phyloP scores from a whole-genome alignment of 192 early-diverging fungal species.

The Coemansia javaensis region DNA sequence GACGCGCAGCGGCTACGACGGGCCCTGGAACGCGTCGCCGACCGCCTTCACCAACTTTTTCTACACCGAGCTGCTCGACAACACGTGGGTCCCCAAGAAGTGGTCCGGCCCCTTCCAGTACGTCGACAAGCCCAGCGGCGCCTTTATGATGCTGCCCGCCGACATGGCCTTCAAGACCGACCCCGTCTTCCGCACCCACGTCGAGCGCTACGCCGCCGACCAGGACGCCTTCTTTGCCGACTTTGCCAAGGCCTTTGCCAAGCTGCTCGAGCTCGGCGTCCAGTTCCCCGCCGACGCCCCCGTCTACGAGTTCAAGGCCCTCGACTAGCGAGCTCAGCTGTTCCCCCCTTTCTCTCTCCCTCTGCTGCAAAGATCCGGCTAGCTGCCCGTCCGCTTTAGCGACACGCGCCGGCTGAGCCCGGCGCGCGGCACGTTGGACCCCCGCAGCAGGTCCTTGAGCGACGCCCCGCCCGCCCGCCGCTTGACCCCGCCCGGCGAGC shows the following conservation, averaged over 20 bases:
- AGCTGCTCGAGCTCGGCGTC: slow-evolving; percentile 85
- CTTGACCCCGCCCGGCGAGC: slow-evolving; percentile 3
- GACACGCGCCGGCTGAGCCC: slow-evolving; percentile 21
- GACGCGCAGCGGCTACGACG: slow-evolving; percentile 71
- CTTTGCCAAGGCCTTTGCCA: slow-evolving; percentile 78
- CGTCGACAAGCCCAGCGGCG: slow-evolving; percentile 68
- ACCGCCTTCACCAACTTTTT: slow-evolving; percentile 87
- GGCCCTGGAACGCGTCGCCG: slow-evolving; percentile 86
- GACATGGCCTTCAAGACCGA: slow-evolving; percentile 64
- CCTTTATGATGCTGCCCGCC: slow-evolving; percentile 70
- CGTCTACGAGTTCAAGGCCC: slow-evolving; percentile 61
- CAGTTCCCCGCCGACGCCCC: slow-evolving; percentile 62
- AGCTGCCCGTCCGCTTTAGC: slow-evolving; percentile 6
- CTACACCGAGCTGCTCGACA: slow-evolving; percentile 71
- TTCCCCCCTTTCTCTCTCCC: not conserved
- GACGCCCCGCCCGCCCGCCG: slow-evolving; percentile 13
- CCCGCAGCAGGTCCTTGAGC: slow-evolving; percentile 22
- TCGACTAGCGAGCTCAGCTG: slow-evolving; percentile 17
- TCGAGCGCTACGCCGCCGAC: slow-evolving; percentile 87
- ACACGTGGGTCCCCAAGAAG: slow-evolving; percentile 78
- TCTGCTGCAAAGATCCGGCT: not conserved
- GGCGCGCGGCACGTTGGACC: slow-evolving; percentile 27
- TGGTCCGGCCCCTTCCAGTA: slow-evolving; percentile 84
- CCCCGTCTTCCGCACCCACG: slow-evolving; percentile 64
- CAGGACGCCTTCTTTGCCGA: slow-evolving; percentile 82